Evolutionary conservation across 2,329 filamentous ascomycete species (phyloP), one percentile per base, ranked within the genome.

Genomic region (Scolecobasidium constrictum): DNA sequence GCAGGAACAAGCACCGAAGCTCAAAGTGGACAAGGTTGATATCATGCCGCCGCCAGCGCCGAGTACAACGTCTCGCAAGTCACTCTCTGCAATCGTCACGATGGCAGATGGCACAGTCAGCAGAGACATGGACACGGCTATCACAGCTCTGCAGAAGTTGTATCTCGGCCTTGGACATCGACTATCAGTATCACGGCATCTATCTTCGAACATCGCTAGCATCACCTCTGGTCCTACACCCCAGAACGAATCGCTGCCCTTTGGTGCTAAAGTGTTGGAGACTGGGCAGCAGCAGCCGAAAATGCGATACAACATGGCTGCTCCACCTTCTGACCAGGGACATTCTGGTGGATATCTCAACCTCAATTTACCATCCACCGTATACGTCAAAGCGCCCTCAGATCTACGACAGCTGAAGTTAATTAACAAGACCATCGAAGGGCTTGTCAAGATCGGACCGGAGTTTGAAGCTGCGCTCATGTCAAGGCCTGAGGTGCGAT

Each of bases 381-480:
- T 69, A 22, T 53, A 47, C 3, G 65, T 94, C 11, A 77, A 77
- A 47, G 72, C 82, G 5, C 90, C 90, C 2, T 72, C 75, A 4
- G 83, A 95, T 52, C 73, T 94, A 39, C 81, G 78, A 49, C 82
- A 83, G 47, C 67, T 95, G 1, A 80, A 80, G 45, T 72, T 93
- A 35, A 93, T 96, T 47, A 90, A 96, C 64, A 88, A 83, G 57
- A 83, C 87, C 0, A 73, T 94, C 23, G 90, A 96, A 55, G 73
- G 75, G 3, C 69, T 96, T 0, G 66, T 95, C 6, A 76, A 78
- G 17, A 78, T 92, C 51, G 87, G 88, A 0, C 78, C 85, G 0
- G 86, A 92, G 54, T 93, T 94, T 47, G 92, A 98, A 61, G 87
- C 88, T 4, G 68, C 94, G 2, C 72, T 98, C 5, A 96, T 96